Base-by-base conservation (phyloP, 1,284 basidiomycete genomes). In the Pascua guehoae region DNA sequence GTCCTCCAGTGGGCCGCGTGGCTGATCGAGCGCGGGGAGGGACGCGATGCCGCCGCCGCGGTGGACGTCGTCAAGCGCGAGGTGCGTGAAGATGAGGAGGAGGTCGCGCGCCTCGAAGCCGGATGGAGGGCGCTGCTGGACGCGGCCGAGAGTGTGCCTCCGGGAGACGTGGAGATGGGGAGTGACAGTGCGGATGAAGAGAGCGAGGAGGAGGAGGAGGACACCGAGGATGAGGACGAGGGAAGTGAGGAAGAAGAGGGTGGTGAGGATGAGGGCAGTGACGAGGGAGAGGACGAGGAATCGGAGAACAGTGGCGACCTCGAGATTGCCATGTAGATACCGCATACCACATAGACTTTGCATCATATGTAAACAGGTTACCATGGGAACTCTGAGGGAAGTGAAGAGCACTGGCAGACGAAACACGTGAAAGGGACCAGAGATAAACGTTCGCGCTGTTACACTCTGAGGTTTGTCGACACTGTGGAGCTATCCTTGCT, bases 221-320 rank as follows among this genome's bases (percentile, higher is more conserved):
- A 57, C 56, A 63, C 55, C 57, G 70, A 67, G 46, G 66, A 67
- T 3, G 58, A 55, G 24, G 67, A 70, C 46, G 83, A 83, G 51
- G 80, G 80, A 4, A 77, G 70, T 51, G 77, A 79, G 47, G 80
- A 79, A 50, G 79, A 79, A 44, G 79, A 68, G 10, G 81, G 79
- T 4, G 81, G 83, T 61, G 80, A 79, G 43, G 81, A 81, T 14
- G 78, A 77, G 8, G 73, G 71, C 15, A 60, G 58, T 12, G 63
- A 54, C 15, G 51, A 48, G 32, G 57, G 48, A 18, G 51, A 44
- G 12, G 57, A 62, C 17, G 57, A 51, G 17, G 56, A 54, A 24
- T 50, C 37, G 17, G 56, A 42, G 41, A 15, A 44, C 14, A 51
- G 52, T 37, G 55, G 57, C 41, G 58, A 58, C 41, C 56, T 56